These are phyloP conservation scores for Scytalidium lignicola DNA, from an alignment of 2,329 filamentous ascomycete species.

Conservation along the genomic window DNA sequence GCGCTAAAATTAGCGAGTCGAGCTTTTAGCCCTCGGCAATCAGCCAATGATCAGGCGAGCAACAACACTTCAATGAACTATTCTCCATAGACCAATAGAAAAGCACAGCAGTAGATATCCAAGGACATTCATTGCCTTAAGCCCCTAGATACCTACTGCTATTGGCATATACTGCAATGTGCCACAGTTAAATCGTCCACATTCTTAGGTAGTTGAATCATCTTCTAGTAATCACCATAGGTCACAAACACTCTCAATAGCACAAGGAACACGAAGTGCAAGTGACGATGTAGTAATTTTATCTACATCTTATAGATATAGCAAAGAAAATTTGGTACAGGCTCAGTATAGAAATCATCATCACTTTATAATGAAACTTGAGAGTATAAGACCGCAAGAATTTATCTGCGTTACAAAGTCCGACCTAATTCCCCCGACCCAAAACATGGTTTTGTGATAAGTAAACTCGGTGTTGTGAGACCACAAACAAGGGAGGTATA, in stretches of 20 bases:
- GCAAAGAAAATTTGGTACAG: neutral
- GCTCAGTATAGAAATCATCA: neutral
- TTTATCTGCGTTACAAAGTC: neutral
- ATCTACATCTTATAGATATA: neutral
- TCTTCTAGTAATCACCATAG: too few relatives aligned
- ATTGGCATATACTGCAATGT: too few relatives aligned
- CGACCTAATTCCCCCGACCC: neutral
- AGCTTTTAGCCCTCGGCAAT: neutral
- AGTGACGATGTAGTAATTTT: neutral
- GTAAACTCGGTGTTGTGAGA: neutral
- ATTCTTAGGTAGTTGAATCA: too few relatives aligned
- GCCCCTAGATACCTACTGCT: too few relatives aligned
- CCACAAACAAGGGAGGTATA: neutral
- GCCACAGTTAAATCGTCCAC: too few relatives aligned
- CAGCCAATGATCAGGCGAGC: neutral
- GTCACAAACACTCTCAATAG: too few relatives aligned
- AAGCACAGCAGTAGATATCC: too few relatives aligned
- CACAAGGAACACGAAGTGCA: too few relatives aligned
- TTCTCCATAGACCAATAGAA: too few relatives aligned
- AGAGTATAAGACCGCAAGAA: neutral
- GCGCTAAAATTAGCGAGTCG: slow-evolving; percentile 7
- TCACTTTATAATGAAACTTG: neutral
- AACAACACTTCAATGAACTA: neutral
- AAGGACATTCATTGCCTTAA: too few relatives aligned
- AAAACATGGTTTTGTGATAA: neutral